phyloP scores from a whole-genome alignment of 108 stramenopile genomes.

The Mediolabrus comicus region DNA sequence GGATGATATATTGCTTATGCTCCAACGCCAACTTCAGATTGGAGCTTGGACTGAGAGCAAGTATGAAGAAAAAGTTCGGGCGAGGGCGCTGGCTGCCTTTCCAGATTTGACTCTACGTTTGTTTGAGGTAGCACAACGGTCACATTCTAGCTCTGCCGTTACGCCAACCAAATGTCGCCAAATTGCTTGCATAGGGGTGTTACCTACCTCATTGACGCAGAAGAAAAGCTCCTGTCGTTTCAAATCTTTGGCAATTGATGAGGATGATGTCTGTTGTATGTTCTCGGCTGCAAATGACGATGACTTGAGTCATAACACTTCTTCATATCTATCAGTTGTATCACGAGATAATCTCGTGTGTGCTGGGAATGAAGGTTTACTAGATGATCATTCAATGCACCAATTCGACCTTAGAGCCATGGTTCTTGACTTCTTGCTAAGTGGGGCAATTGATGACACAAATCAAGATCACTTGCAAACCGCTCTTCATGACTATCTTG shows the following conservation, averaged over 20 bases:
- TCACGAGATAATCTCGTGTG: constrained; percentile 38
- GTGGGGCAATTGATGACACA: not conserved
- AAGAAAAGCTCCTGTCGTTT: constrained; percentile 23
- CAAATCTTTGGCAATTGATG: constrained; percentile 18
- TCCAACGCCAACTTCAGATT: constrained; percentile 17
- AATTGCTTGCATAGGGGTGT: constrained; percentile 17
- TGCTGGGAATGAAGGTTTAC: constrained; percentile 38
- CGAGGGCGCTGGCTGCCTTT: constrained; percentile 25
- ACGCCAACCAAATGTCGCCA: constrained; percentile 30
- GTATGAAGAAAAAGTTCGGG: not conserved
- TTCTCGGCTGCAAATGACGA: constrained; percentile 4
- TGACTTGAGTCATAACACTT: not conserved
- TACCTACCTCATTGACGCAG: constrained; percentile 17
- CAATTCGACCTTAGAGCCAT: constrained; percentile 24
- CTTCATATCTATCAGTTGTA: constrained; percentile 18
- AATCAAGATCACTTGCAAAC: constrained; percentile 18
- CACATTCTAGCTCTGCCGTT: not conserved
- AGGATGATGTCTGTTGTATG: constrained; percentile 24
- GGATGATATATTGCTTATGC: not conserved
- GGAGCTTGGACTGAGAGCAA: constrained; percentile 22
- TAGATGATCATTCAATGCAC: constrained; percentile 25
- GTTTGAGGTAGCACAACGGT: constrained; percentile 25
- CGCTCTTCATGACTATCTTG: constrained; percentile 23
- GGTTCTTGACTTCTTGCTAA: constrained; percentile 21
- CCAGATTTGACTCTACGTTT: constrained; percentile 31